Evolutionary conservation across 2,329 filamentous ascomycete species (phyloP).

Genomic region (Arachnomyces sp.): DNA sequence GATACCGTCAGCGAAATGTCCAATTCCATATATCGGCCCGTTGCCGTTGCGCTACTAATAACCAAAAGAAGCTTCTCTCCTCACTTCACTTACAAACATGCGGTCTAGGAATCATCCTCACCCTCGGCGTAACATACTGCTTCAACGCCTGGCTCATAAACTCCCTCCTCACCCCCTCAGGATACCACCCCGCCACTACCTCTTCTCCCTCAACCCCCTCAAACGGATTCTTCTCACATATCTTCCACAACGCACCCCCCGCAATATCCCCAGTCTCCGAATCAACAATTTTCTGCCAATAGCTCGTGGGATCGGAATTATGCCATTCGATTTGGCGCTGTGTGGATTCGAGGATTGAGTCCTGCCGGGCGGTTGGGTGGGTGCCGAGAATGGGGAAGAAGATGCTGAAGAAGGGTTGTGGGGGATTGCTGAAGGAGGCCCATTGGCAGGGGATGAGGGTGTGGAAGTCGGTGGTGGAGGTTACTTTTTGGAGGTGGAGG

Average conservation of each 20-base stretch:
- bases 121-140: slow-evolving; percentile 13
- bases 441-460: too few relatives aligned
- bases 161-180: slow-evolving; percentile 17
- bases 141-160: slow-evolving; percentile 14
- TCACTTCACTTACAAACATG: slow-evolving; percentile 17
- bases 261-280: slow-evolving; percentile 19
- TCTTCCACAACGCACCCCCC: slow-evolving; percentile 23
- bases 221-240: slow-evolving; percentile 23
- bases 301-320: slow-evolving; percentile 5
- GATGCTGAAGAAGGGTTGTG: too few relatives aligned
- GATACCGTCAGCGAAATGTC: neutral
- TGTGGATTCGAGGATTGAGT: too few relatives aligned
- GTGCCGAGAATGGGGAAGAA: neutral
- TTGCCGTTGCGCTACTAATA: too few relatives aligned
- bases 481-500: too few relatives aligned
- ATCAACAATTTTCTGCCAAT: slow-evolving; percentile 26
- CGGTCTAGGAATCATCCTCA: slow-evolving; percentile 13
- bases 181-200: slow-evolving; percentile 23
- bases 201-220: slow-evolving; percentile 5
- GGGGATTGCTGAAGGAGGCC: too few relatives aligned
- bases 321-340: too few relatives aligned
- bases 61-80: too few relatives aligned
- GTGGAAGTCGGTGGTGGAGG: too few relatives aligned
- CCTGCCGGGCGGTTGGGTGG: too few relatives aligned
- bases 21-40: too few relatives aligned